Evolutionary conservation across 2,329 filamentous ascomycete genomes (phyloP).

Genomic region (Aspergillus tubingensis): DNA sequence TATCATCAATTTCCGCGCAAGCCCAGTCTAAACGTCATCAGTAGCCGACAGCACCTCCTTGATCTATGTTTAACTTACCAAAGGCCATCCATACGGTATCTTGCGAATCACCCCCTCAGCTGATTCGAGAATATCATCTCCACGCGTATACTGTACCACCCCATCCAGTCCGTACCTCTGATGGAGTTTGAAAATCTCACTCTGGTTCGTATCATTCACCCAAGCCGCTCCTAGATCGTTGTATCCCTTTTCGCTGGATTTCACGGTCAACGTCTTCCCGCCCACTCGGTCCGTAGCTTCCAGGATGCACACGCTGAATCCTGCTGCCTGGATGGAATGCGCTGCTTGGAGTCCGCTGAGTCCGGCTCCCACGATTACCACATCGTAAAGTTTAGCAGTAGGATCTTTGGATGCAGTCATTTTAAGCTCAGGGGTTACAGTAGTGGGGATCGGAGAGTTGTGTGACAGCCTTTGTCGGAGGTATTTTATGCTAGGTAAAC

Average conservation of each 20-base stretch:
- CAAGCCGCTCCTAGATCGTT: constrained; percentile 39
- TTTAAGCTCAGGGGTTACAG: not conserved
- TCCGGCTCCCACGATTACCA: constrained; percentile 43
- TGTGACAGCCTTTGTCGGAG: too few species aligned
- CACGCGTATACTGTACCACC: not conserved
- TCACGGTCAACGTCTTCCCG: constrained; percentile 39
- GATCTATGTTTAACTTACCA: not conserved
- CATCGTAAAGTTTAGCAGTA: constrained; percentile 17
- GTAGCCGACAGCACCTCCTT: too few species aligned
- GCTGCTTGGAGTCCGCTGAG: constrained; percentile 43
- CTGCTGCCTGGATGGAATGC: constrained; percentile 31
- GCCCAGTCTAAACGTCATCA: not conserved
- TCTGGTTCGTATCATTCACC: constrained; percentile 34
- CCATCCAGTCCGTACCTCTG: constrained; percentile 21
- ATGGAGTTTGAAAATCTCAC: constrained; percentile 13
- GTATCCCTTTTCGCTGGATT: constrained; percentile 25
- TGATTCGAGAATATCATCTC: not conserved
- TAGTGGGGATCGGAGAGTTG: too few species aligned
- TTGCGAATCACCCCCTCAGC: not conserved
- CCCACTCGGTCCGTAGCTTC: constrained; percentile 47
- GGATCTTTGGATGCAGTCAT: not conserved
- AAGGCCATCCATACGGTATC: not conserved
- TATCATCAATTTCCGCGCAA: not conserved
- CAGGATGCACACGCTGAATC: constrained; percentile 37
- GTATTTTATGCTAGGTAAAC: too few species aligned